Evolutionary conservation across 441 rosid species (phyloP).

Genomic region (Jatropha podagrica): DNA sequence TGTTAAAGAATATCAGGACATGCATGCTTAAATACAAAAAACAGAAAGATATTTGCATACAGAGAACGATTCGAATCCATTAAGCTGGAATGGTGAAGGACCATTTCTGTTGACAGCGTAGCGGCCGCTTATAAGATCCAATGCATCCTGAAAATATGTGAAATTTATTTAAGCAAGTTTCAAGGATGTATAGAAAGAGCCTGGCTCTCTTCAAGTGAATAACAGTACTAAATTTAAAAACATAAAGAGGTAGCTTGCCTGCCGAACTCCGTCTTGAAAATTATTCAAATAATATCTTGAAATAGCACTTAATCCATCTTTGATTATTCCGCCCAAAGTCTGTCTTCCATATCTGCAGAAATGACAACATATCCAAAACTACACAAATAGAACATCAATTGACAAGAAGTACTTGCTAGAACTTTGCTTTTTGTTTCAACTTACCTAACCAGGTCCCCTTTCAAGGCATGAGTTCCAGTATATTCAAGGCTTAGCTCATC

Average conservation of each 20-base stretch:
- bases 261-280: slow-evolving; percentile 95
- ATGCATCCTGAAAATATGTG: slow-evolving; percentile 64
- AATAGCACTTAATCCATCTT: slow-evolving; percentile 89
- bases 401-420: neutral
- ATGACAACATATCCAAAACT: slow-evolving; percentile 9
- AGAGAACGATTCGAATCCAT: slow-evolving; percentile 62
- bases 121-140: slow-evolving; percentile 91
- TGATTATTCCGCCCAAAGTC: slow-evolving; percentile 72
- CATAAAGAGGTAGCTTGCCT: slow-evolving; percentile 51
- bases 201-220: neutral
- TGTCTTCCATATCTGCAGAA: slow-evolving; percentile 80
- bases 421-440: slow-evolving; percentile 6
- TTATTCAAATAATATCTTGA: slow-evolving; percentile 93
- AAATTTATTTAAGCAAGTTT: slow-evolving; percentile 14
- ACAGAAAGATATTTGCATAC: slow-evolving; percentile 39
- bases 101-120: slow-evolving; percentile 63
- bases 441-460: slow-evolving; percentile 96
- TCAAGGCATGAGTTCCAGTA: slow-evolving; percentile 89
- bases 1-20: neutral
- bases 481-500: slow-evolving; percentile 96
- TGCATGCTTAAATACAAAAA: neutral
- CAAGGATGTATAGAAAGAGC: slow-evolving; percentile 7
- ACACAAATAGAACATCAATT: slow-evolving; percentile 11
- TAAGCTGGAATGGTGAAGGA: slow-evolving; percentile 80
- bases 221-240: neutral